Percentiles rank a stretch among this genome's conserved stretches.
These are phyloP conservation scores for Irpex lacteus DNA, from an alignment of 1,284 basidiomycete genomes.

Conservation along the genomic window DNA sequence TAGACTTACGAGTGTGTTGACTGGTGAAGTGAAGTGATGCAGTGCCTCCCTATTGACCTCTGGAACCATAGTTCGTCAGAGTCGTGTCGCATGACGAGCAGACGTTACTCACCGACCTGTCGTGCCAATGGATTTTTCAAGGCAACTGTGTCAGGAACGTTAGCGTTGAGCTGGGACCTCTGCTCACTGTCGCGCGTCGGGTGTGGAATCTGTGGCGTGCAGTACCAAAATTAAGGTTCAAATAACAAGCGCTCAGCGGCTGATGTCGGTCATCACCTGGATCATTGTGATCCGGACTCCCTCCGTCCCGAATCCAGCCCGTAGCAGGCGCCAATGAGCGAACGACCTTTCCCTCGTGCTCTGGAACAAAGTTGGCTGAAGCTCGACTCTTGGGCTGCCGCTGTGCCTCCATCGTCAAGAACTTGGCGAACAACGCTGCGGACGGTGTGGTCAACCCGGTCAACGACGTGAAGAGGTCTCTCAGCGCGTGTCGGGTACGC, in stretches of 20 bases:
- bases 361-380: not conserved
- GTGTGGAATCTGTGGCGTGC: conserved; percentile 22
- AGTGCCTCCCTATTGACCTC: conserved; percentile 90
- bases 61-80: conserved; percentile 25
- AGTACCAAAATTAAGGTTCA: conserved; percentile 29
- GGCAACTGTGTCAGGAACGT: conserved; percentile 41
- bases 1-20: conserved; percentile 21
- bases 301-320: not conserved
- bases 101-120: conserved; percentile 27
- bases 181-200: conserved; percentile 4
- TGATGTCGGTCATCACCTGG: conserved; percentile 10
- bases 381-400: not conserved
- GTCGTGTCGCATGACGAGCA: not conserved
- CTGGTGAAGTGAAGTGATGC: conserved; percentile 17
- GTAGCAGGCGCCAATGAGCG: not conserved
- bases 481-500: not conserved
- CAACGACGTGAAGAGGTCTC: not conserved
- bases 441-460: not conserved
- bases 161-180: conserved; percentile 6
- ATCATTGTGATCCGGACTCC: conserved; percentile 1
- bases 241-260: not conserved
- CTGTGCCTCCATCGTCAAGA: not conserved
- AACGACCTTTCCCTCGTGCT: not conserved
- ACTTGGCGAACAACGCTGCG: not conserved
- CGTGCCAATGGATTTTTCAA: conserved; percentile 91